phyloP scores from a whole-genome alignment of 2,329 filamentous ascomycete genomes.

The Monilinia fructigena region DNA sequence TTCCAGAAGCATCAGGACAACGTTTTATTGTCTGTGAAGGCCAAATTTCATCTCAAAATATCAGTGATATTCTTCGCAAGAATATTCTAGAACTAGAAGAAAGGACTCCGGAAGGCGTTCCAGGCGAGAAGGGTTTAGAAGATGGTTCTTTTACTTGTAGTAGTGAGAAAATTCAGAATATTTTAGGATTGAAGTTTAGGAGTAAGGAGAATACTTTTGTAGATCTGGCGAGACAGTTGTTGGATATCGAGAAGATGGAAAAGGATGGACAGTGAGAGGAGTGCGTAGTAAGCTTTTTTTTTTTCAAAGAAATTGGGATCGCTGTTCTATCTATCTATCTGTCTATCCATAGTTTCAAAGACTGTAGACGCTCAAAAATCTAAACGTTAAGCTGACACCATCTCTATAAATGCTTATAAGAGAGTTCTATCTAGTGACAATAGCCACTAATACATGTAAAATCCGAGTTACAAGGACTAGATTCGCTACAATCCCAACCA shows the following conservation, averaged over 20 bases:
- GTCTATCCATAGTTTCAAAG: neutral
- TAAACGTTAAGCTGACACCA: neutral
- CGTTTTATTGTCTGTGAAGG: slow-evolving; percentile 62
- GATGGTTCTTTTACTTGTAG: slow-evolving; percentile 26
- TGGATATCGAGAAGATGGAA: slow-evolving; percentile 28
- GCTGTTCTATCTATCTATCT: neutral
- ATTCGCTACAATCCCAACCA: slow-evolving; percentile 21
- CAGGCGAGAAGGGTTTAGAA: slow-evolving; percentile 25
- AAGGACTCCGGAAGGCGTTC: slow-evolving; percentile 47
- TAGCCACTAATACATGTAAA: slow-evolving; percentile 13
- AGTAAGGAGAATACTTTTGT: slow-evolving; percentile 34
- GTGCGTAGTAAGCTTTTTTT: neutral
- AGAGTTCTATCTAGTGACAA: slow-evolving; percentile 1
- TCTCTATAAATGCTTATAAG: too few species aligned
- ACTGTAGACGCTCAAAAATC: neutral
- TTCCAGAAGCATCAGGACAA: slow-evolving; percentile 55
- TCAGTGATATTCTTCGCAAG: slow-evolving; percentile 54
- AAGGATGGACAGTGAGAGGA: neutral
- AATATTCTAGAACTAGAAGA: slow-evolving; percentile 52
- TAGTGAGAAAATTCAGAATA: slow-evolving; percentile 24
- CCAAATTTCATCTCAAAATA: slow-evolving; percentile 57
- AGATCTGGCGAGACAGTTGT: slow-evolving; percentile 33
- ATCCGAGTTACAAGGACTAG: slow-evolving; percentile 8
- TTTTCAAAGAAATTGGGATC: neutral
- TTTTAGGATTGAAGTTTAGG: slow-evolving; percentile 27